These are phyloP conservation scores for Paecilomyces sp. DNA, from an alignment of 2,329 filamentous ascomycete genomes.

Conservation along the genomic window DNA sequence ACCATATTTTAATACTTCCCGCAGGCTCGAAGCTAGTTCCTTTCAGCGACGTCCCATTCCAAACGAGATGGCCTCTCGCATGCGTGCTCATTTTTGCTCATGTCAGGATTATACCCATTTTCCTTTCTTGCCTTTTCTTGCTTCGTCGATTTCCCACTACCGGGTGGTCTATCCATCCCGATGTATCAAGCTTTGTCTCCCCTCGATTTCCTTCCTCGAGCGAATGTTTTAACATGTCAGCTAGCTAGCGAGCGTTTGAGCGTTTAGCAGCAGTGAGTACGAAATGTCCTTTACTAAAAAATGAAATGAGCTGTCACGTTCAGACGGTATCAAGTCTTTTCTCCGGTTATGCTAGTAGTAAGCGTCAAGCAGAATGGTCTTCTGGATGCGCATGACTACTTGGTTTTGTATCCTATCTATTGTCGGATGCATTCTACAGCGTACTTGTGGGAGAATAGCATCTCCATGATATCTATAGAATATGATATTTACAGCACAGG, in stretches of 20 bases:
- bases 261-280: not conserved
- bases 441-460: not conserved
- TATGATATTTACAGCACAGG: not conserved
- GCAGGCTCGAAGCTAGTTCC: slow-evolving; percentile 27
- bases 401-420: too few species aligned
- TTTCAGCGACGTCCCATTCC: not conserved
- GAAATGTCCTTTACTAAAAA: not conserved
- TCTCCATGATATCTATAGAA: not conserved
- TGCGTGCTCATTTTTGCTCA: not conserved
- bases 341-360: not conserved
- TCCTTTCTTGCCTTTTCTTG: not conserved
- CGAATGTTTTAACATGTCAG: not conserved
- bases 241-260: not conserved
- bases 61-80: not conserved
- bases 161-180: not conserved
- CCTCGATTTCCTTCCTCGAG: not conserved
- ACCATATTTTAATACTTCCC: slow-evolving; percentile 13
- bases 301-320: not conserved
- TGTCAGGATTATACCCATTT: not conserved
- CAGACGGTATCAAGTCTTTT: not conserved
- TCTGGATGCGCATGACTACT: too few species aligned
- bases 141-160: not conserved
- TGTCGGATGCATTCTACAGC: too few species aligned
- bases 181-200: not conserved
- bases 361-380: too few species aligned